Conservation (phyloP, 805 yeast genomes). For the Saitoella complicata region DNA sequence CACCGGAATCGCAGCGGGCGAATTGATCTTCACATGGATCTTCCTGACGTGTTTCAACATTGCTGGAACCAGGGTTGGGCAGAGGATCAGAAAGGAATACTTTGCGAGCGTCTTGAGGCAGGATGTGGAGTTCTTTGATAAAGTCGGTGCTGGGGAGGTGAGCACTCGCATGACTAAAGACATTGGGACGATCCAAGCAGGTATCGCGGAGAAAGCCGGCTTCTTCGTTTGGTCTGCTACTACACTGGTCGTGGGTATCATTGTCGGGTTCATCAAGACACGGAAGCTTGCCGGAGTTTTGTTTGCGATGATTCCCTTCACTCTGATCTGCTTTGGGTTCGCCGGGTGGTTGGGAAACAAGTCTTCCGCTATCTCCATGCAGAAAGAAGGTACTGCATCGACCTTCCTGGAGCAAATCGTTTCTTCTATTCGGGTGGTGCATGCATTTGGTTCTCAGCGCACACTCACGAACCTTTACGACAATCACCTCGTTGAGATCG, state of each 20-base stretch:
- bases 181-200: slow-evolving; percentile 17
- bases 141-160: slow-evolving; percentile 18
- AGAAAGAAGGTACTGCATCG: slow-evolving; percentile 18
- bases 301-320: slow-evolving; percentile 11
- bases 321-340: slow-evolving; percentile 8
- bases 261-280: slow-evolving; percentile 12
- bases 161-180: slow-evolving; percentile 18
- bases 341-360: slow-evolving; percentile 13
- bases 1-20: too few species aligned
- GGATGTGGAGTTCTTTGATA: slow-evolving; percentile 18
- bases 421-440: slow-evolving; percentile 18
- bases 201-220: slow-evolving; percentile 18
- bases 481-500: slow-evolving; percentile 10
- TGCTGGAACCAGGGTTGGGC: slow-evolving; percentile 13
- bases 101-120: slow-evolving; percentile 16
- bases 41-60: too few species aligned
- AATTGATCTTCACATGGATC: too few species aligned
- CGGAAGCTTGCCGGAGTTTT: slow-evolving; percentile 15
- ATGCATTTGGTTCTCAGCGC: slow-evolving; percentile 17
- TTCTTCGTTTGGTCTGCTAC: slow-evolving; percentile 13
- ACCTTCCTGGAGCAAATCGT: slow-evolving; percentile 18
- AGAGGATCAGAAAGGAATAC: slow-evolving; percentile 14
- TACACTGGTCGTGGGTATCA: slow-evolving; percentile 14
- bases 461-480: slow-evolving; percentile 14
- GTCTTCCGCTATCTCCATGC: slow-evolving; percentile 8